A percentile compares a stretch with the other conserved stretches of the same genome.
Evolutionary conservation across 2,329 filamentous ascomycete genomes (phyloP).

Genomic region (Alternaria burnsii): DNA sequence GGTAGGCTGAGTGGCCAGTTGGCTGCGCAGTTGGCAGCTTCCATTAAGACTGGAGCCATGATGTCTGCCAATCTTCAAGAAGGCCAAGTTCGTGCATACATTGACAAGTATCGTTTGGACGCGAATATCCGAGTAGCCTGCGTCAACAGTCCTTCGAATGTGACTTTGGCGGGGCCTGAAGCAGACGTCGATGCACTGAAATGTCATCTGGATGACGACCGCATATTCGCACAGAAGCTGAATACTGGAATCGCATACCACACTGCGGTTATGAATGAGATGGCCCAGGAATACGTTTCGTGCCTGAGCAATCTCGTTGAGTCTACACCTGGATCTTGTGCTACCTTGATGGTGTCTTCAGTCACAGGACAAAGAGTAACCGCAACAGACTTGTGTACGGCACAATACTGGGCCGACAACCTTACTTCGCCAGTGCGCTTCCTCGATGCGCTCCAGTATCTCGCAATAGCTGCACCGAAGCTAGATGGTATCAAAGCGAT

Average conservation of each 20-base stretch:
- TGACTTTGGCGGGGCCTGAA: slow-evolving; percentile 55
- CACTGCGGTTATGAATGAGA: background rate
- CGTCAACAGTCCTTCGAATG: slow-evolving; percentile 12
- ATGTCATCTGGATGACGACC: background rate
- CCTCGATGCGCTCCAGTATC: slow-evolving; percentile 16
- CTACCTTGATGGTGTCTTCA: no score
- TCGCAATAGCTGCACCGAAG: background rate
- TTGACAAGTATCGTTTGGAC: no score
- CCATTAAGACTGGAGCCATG: no score
- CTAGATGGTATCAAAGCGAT: background rate
- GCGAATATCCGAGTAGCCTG: slow-evolving; percentile 5
- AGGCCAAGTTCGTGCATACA: no score
- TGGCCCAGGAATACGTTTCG: background rate
- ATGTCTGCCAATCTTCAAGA: no score
- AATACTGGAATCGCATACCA: background rate
- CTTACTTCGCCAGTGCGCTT: slow-evolving; percentile 49
- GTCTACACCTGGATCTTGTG: no score
- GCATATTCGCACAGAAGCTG: background rate
- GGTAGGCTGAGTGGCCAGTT: background rate
- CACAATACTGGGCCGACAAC: slow-evolving; percentile 46
- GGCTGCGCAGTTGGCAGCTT: background rate
- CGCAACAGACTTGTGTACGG: no score
- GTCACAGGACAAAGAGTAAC: no score
- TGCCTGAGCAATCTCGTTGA: no score
- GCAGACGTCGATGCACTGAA: background rate